These are phyloP conservation scores for Nigrospora sphaerica DNA, from an alignment of 2,329 filamentous ascomycete genomes.

Conservation along the genomic window DNA sequence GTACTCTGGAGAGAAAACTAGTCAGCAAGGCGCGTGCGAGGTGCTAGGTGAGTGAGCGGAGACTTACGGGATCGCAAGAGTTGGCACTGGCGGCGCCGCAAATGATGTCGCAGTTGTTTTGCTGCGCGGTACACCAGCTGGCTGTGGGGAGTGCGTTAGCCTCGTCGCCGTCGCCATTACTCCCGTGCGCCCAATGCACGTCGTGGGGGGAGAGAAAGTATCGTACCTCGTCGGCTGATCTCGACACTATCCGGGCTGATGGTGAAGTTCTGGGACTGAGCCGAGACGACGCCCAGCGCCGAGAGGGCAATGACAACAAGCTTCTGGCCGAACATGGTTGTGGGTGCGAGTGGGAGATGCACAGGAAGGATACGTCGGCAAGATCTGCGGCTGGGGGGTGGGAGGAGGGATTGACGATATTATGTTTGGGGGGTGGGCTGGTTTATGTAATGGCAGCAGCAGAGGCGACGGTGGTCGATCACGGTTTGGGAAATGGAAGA, in stretches of 20 bases:
- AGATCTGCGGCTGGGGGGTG: too few relatives aligned
- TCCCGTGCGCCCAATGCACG: neutral
- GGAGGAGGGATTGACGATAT: too few relatives aligned
- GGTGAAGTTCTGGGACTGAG: conserved; percentile 36
- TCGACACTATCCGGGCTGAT: conserved; percentile 31
- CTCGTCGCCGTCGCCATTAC: neutral
- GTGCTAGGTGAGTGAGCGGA: neutral
- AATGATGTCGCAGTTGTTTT: conserved; percentile 40
- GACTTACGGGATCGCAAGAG: conserved; percentile 38
- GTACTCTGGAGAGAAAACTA: conserved; percentile 21
- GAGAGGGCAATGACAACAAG: conserved; percentile 36
- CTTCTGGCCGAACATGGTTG: conserved; percentile 20
- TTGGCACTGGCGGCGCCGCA: conserved; percentile 35
- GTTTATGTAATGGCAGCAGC: too few relatives aligned
- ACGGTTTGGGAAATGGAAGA: too few relatives aligned
- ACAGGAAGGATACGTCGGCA: too few relatives aligned
- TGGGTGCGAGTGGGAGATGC: too few relatives aligned
- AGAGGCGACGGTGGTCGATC: too few relatives aligned
- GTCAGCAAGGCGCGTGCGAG: neutral
- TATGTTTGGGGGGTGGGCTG: too few relatives aligned
- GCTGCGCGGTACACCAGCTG: conserved; percentile 44
- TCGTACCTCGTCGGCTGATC: conserved; percentile 31
- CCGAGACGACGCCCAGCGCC: conserved; percentile 31
- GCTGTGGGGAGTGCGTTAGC: conserved; percentile 27
- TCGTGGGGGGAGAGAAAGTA: neutral